phyloP scores from a whole-genome alignment of 2,329 filamentous ascomycete genomes.

The Fusarium agapanthi region DNA sequence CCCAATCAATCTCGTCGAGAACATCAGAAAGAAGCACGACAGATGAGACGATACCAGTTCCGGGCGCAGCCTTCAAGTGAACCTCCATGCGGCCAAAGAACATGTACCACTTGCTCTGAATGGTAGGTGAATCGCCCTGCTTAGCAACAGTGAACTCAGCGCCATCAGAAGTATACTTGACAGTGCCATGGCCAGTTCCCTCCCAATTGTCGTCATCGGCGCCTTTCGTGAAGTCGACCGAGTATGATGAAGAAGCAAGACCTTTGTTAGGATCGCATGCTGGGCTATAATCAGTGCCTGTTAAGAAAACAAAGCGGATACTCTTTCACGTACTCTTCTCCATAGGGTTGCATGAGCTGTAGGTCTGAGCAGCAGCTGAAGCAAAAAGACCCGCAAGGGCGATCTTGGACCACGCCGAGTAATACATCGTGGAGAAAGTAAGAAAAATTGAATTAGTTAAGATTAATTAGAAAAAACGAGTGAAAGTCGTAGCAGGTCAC shows the following conservation, averaged over 20 bases:
- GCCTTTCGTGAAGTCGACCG: constrained; percentile 34
- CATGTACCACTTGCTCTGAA: constrained; percentile 78
- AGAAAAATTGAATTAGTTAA: background rate
- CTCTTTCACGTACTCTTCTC: constrained; percentile 17
- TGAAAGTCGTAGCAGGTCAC: background rate
- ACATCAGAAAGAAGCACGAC: constrained; percentile 79
- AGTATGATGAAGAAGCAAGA: constrained; percentile 26
- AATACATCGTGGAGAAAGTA: constrained; percentile 4
- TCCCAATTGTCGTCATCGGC: constrained; percentile 34
- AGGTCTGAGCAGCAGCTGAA: constrained; percentile 25
- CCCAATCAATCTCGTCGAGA: constrained; percentile 76
- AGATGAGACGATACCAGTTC: constrained; percentile 79
- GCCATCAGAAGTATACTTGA: constrained; percentile 29
- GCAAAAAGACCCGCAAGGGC: constrained; percentile 22
- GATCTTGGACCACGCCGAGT: constrained; percentile 1
- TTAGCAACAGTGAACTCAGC: constrained; percentile 63
- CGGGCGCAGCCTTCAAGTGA: constrained; percentile 74
- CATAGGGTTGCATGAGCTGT: constrained; percentile 34
- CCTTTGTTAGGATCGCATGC: constrained; percentile 21
- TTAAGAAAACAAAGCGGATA: background rate
- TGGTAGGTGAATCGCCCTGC: constrained; percentile 65
- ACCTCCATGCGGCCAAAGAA: constrained; percentile 83
- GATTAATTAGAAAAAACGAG: background rate
- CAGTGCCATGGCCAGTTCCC: constrained; percentile 23
- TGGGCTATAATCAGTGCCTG: background rate